A percentile compares a stretch with the other conserved stretches of the same genome.
Evolutionary conservation across 2,329 filamentous ascomycete species (phyloP).

Genomic region (Alternaria panax): DNA sequence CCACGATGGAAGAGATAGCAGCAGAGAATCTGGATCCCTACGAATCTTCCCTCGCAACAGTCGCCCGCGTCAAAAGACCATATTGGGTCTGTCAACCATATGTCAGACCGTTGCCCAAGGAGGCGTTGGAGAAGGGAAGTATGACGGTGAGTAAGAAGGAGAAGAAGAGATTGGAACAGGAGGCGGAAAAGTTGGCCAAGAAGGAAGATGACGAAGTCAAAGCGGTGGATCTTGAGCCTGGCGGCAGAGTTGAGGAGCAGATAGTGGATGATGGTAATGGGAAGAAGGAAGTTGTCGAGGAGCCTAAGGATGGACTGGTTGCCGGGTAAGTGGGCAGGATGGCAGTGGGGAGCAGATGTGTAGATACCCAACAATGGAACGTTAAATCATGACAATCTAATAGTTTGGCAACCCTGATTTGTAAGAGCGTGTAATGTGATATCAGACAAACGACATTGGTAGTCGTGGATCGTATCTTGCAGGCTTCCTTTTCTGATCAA

Average conservation of each 20-base stretch:
- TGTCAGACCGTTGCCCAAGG: constrained; percentile 82
- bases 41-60: constrained; percentile 69
- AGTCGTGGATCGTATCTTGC: too few species aligned
- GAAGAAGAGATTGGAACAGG: constrained; percentile 50
- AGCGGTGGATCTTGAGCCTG: constrained; percentile 34
- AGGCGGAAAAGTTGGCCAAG: constrained; percentile 50
- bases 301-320: constrained; percentile 55
- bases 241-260: constrained; percentile 62
- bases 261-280: constrained; percentile 5
- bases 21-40: constrained; percentile 39
- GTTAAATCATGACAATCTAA: neutral
- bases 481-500: too few species aligned
- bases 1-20: neutral
- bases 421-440: too few species aligned
- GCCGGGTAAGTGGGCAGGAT: neutral
- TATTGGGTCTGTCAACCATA: constrained; percentile 94
- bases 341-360: neutral
- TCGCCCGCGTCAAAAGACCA: constrained; percentile 77
- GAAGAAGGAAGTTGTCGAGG: constrained; percentile 42
- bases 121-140: constrained; percentile 83
- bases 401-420: neutral
- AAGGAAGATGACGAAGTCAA: constrained; percentile 43
- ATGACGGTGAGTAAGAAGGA: constrained; percentile 76
- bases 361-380: neutral
- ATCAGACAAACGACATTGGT: too few species aligned